Percentiles rank a stretch among this genome's conserved stretches.
Conservation (phyloP, 2,329 filamentous ascomycete species). For the Pseudogymnoascus pannorum region DNA sequence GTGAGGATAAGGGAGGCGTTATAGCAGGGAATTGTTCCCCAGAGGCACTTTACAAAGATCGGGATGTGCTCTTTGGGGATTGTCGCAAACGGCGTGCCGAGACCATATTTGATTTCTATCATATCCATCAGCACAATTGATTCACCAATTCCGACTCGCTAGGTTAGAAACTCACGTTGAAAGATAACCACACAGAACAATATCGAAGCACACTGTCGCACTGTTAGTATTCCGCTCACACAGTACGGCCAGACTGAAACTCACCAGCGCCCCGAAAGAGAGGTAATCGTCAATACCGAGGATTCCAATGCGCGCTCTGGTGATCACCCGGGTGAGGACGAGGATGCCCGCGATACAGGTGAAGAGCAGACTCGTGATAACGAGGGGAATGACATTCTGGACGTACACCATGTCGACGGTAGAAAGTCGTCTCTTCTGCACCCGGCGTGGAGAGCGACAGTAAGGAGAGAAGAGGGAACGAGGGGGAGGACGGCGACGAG, state of each 20-base stretch:
- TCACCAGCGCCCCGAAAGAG: neutral
- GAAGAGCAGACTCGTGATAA: neutral
- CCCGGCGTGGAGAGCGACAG: neutral
- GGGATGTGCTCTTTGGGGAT: neutral
- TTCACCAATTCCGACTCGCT: neutral
- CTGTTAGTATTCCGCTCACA: neutral
- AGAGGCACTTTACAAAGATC: conserved; percentile 17
- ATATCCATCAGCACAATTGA: neutral
- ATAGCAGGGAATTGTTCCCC: conserved; percentile 24
- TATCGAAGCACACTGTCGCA: neutral
- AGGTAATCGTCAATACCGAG: neutral
- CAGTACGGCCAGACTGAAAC: neutral
- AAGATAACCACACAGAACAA: neutral
- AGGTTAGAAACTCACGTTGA: neutral
- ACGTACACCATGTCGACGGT: neutral
- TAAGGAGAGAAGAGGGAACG: neutral
- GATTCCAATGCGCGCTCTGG: neutral
- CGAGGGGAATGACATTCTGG: neutral
- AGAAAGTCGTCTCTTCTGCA: neutral
- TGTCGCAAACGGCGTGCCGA: neutral
- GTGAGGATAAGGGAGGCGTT: conserved; percentile 22
- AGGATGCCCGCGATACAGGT: neutral
- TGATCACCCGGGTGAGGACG: neutral
- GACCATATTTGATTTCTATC: neutral
- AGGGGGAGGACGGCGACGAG: neutral